Evolutionary conservation across 2,329 filamentous ascomycete species (phyloP).

Genomic region (Phaeosphaeriaceae sp.): DNA sequence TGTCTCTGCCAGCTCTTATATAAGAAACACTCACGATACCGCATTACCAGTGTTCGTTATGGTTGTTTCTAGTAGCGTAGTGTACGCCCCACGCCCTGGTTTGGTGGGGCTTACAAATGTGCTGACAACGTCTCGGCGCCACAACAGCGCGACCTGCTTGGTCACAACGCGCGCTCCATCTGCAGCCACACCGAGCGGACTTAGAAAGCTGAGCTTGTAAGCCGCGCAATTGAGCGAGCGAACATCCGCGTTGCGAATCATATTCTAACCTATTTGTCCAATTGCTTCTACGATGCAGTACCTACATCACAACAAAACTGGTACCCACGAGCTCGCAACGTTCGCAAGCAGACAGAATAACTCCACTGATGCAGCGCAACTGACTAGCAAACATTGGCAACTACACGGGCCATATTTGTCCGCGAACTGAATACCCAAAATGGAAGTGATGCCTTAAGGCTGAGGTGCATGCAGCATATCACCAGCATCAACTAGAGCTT

Average conservation of each 20-base stretch:
- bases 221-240: background rate
- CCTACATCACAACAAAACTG: background rate
- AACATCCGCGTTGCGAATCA: background rate
- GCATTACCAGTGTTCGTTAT: background rate
- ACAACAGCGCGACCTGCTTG: background rate
- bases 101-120: background rate
- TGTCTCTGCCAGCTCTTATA: background rate
- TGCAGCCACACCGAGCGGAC: background rate
- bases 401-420: background rate
- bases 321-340: background rate
- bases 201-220: background rate
- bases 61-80: background rate
- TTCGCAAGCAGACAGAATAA: background rate
- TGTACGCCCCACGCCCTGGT: background rate
- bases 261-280: background rate
- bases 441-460: background rate
- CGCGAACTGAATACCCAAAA: background rate
- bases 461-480: background rate
- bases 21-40: background rate
- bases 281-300: background rate
- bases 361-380: background rate
- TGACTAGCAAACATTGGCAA: background rate
- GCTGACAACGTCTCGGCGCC: background rate
- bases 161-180: background rate
- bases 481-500: slow-evolving; percentile 10